Evolutionary conservation across 225 moss, liverwort and hornwort species (phyloP), one percentile per base, ranked within the genome.

Genomic region (Physcomitrium patens): DNA sequence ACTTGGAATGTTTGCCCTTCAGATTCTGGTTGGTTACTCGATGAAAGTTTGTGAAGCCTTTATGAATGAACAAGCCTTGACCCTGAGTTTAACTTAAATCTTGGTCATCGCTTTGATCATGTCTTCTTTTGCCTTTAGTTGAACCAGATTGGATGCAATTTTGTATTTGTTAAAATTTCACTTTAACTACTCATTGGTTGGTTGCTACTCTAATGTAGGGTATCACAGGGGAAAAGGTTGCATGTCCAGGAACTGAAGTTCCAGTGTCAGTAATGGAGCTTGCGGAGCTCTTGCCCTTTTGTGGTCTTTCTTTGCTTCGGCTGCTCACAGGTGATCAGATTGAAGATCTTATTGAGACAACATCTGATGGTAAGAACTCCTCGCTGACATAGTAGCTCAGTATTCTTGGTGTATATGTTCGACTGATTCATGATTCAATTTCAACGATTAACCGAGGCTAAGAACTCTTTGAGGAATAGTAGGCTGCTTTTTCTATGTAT

Each of bases 1-100:
- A 12, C 79, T 95, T 74, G 90, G 83, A 69, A 56, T 71, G 71
- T 93, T 93, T 76, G 72, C 65, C 68, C 85, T 81, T 78, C 88
- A 92, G 74, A 86, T 89, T 60, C 79, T 95, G 90, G 95, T 95
- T 63, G 8, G 67, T 37, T 77, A 60, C 70, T 62, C 31, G 60
- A 61, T 54, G 50, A 51, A 44, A 55, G 27, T 76, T 66, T 47
- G 31, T n/a, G 54, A 60, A 49, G 37, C 51, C 74, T 60, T 52
- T 23, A 3, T 3, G 63, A 62, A 11, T 42, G 27, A 48, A 18
- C 37, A 56, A 66, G 42, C 20, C 10, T 52, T 77, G 20, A 17
- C 19, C 63, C 37, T 26, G 75, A 41, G 31, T 87, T 86, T 68
- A 74, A 67, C 79, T 67, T 65, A 84, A 71, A 75, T 80, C 60